Evolutionary conservation across 2,329 filamentous ascomycete species (phyloP).

Genomic region (Sclerotinia trifoliorum): DNA sequence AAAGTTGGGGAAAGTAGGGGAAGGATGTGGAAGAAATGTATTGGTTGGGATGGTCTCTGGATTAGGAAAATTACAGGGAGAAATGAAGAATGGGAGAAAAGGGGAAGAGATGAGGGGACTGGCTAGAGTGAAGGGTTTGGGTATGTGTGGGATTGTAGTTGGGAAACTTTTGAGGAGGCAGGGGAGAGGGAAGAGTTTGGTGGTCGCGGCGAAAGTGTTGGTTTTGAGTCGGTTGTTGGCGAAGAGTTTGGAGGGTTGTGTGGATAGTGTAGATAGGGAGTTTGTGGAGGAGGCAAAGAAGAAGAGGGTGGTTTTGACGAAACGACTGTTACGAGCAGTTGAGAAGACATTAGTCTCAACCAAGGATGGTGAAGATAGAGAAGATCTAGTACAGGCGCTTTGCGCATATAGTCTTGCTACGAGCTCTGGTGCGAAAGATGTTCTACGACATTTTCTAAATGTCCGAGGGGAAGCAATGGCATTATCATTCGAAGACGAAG

Average conservation of each 20-base stretch:
- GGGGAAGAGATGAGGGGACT: constrained; percentile 34
- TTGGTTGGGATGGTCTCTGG: constrained; percentile 65
- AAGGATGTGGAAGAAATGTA: constrained; percentile 70
- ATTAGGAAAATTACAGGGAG: constrained; percentile 49
- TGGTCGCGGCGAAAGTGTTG: constrained; percentile 67
- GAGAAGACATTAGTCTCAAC: constrained; percentile 67
- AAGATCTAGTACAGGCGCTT: constrained; percentile 66
- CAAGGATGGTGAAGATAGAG: constrained; percentile 47
- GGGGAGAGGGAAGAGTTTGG: constrained; percentile 44
- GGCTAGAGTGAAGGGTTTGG: constrained; percentile 51
- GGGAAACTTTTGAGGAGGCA: constrained; percentile 48
- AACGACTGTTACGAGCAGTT: constrained; percentile 64
- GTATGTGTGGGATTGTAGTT: constrained; percentile 51
- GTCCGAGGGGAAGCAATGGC: constrained; percentile 69
- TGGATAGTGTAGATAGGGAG: constrained; percentile 45
- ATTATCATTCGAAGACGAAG: constrained; percentile 54
- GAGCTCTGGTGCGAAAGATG: constrained; percentile 76
- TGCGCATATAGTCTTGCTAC: constrained; percentile 80
- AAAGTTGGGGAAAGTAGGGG: constrained; percentile 69
- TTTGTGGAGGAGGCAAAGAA: constrained; percentile 60
- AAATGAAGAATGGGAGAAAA: constrained; percentile 34
- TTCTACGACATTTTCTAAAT: constrained; percentile 73
- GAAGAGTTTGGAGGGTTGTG: constrained; percentile 64
- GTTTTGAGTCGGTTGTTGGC: constrained; percentile 73
- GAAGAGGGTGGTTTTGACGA: constrained; percentile 60